Evolutionary conservation across 2,329 filamentous ascomycete species (phyloP).

Genomic region (Trichoderma sp.): DNA sequence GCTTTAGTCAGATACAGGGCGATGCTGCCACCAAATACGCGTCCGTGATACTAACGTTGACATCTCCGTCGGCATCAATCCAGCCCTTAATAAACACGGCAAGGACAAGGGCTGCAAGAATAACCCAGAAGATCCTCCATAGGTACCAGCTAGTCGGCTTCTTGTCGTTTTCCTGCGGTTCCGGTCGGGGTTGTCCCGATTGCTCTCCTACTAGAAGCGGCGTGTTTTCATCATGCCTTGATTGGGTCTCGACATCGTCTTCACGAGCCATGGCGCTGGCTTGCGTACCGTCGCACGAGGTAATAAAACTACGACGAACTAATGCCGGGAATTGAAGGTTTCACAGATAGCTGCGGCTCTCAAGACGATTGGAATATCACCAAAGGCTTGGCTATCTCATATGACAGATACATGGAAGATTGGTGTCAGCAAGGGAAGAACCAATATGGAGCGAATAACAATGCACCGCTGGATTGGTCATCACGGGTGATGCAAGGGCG

Average conservation of each 20-base stretch:
- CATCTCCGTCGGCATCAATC: slow-evolving; percentile 39
- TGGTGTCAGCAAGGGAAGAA: neutral
- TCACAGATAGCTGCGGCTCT: neutral
- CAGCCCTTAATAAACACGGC: slow-evolving; percentile 44
- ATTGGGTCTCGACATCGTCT: slow-evolving; percentile 8
- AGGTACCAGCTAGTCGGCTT: neutral
- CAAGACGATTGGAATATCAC: neutral
- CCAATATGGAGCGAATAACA: neutral
- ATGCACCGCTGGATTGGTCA: slow-evolving; percentile 8
- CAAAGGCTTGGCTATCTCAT: neutral
- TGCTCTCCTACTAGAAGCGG: neutral
- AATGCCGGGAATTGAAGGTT: neutral
- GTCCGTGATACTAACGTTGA: slow-evolving; percentile 32
- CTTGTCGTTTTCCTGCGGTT: neutral
- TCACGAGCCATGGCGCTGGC: neutral
- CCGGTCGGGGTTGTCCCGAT: neutral
- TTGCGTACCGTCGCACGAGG: neutral
- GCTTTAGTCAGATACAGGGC: neutral
- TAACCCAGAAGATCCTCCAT: slow-evolving; percentile 30
- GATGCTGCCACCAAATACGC: neutral
- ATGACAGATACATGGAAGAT: neutral
- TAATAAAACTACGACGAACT: neutral
- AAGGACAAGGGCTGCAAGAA: slow-evolving; percentile 33
- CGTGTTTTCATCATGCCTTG: neutral
- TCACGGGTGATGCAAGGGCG: slow-evolving; percentile 2